Base-by-base conservation (phyloP, 768 basidiomycete species). In the Lactarius sanguifluus region DNA sequence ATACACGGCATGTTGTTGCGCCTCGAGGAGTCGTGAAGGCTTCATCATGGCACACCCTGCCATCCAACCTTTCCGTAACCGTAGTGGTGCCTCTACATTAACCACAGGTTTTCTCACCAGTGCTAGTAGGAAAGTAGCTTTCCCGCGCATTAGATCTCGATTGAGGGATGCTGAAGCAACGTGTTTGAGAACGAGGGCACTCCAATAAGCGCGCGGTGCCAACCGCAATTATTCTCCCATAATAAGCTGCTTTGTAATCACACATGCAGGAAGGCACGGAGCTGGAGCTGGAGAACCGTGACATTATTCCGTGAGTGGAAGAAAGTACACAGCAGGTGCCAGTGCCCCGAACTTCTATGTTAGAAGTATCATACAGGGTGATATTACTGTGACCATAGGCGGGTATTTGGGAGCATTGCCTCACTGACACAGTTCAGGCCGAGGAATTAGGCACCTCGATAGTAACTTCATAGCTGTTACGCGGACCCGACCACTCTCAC, bases 11-110 rank as follows among this genome's bases (percentile, higher is more conserved):
- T 47, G 38, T 15, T n/a, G n/a, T 10, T 12, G 28, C 41, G 28
- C 65, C 60, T 66, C 47, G 56, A 45, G 55, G 45, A 62, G 13
- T 8, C 50, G 25, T 25, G 50, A 25, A 52, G 50, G 50, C 50
- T 15, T 6, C 50, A 25, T 52, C 50, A 52, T 52, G 50, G 50
- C 50, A 52, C 50, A 23, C 43, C 13, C 23, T 50, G 50, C 50
- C 23, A 52, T 8, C 25, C 5, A 25, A 13, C 23, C 25, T 25
- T 25, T 23, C 50, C 50, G 50, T 52, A 52, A 15, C 6, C 12
- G 50, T 50, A 52, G 45, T 6, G 50, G 50, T 52, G 12, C 50
- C 50, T 15, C 13, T 52, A 12, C 23, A 23, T 25, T 52, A 28
- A 25, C 50, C 50, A 52, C 50, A 52, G 50, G 50, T 25, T 52